Base-by-base conservation (phyloP, 148 eudicot genomes). In the Rhododendron simsii region DNA sequence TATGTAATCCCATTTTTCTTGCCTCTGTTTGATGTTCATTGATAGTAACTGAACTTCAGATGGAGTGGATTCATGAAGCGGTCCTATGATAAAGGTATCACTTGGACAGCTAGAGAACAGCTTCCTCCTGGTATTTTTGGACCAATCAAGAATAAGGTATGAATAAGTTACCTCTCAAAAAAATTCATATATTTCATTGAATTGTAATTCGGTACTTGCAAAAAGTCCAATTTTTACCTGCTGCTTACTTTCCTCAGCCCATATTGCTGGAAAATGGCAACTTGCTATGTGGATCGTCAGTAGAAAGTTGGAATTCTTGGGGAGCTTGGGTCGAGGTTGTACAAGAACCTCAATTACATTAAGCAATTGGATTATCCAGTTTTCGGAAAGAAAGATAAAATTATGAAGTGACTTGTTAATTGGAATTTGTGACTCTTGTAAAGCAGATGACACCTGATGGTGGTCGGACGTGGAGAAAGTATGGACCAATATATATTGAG, bases 231-330 rank as follows among this genome's bases (percentile, higher is more conserved):
- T 2, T 57, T n/a, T 6, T 23, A 30, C 37, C 51, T 63, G 74
- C 75, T 57, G 74, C 84, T 79, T 84, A 80, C 65, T 45, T 47
- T 90, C 78, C 69, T 55, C 91, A 96, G 98, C 99, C 99, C 84
- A 87, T 97, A 86, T 79, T 97, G 89, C 90, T 97, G 80, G 95
- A 84, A 76, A 91, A 94, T 81, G 98, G 95, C 61, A 88, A 87
- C 90, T 89, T 97, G 92, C 93, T 97, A 2, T 95, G 99, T 85
- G 98, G 99, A 79, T 97, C 99, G 26, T 97, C 99, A 83, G 95
- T 95, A 2, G 99, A 97, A 89, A 97, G 99, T 91, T 97, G 99
- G 99, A 97, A 97, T 87, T 93, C 99, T 78, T 97, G 99, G 99
- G 98, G 99, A 1, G 91, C 99, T 75, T 97, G 98, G 99, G 91